phyloP scores from a whole-genome alignment of 1,284 basidiomycete genomes.

The Naganishia sp. region DNA sequence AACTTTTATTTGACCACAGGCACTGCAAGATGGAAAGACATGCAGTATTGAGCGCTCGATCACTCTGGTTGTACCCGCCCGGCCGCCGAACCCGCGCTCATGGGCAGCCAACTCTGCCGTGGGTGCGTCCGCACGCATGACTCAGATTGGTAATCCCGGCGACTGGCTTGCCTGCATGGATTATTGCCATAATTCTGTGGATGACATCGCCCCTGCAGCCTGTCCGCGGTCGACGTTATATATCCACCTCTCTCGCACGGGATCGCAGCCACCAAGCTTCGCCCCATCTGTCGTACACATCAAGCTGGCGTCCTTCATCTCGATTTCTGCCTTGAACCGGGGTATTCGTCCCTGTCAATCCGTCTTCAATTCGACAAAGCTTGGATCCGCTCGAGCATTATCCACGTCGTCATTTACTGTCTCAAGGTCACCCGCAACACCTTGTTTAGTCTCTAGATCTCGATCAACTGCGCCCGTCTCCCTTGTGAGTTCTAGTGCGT shows the following conservation, averaged over 20 bases:
- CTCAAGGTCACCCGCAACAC: not conserved
- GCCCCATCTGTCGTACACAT: not conserved
- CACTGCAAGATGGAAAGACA: no score
- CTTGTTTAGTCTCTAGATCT: not conserved
- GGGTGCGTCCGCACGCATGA: not conserved
- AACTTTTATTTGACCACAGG: not conserved
- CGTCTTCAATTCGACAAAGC: not conserved
- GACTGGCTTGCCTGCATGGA: not conserved
- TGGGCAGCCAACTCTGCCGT: not conserved
- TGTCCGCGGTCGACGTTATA: not conserved
- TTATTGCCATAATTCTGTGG: not conserved
- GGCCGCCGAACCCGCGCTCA: not conserved
- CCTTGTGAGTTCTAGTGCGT: not conserved
- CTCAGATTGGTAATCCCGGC: not conserved
- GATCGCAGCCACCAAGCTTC: slow-evolving; percentile 7
- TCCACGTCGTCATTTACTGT: not conserved
- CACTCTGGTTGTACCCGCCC: not conserved
- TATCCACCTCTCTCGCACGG: not conserved
- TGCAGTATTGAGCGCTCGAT: not conserved
- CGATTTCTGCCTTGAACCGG: slow-evolving; percentile 7
- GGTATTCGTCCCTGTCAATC: slow-evolving; percentile 11
- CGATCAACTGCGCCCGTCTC: not conserved
- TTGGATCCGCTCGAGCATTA: slow-evolving; percentile 9
- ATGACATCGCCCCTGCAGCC: not conserved
- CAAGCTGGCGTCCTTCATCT: slow-evolving; percentile 24